Base-by-base conservation (phyloP, 495 filamentous ascomycete genomes). In the Letharia lupina region DNA sequence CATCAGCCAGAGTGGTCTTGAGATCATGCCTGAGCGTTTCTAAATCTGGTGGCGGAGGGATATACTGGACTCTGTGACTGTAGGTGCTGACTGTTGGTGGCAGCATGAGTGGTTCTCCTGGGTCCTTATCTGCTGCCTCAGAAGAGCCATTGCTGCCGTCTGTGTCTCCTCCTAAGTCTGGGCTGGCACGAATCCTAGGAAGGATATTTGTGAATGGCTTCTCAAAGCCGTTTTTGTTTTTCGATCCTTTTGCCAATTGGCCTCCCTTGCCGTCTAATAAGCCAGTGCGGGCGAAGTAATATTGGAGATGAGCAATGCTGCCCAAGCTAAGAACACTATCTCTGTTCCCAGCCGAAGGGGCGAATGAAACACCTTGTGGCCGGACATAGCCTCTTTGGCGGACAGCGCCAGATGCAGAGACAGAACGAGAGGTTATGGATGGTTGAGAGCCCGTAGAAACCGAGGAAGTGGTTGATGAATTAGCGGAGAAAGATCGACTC, bases 61-160 rank as follows among this genome's bases (percentile, higher is more conserved):
- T 82, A 60, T 88, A 87, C 68, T 92, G 93, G 42, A 89, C 87
- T 69, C 90, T 89, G 69, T 92, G 87, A 68, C 88, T 94, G 75
- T 98, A 98, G 11, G 95, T 98, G 79, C 92, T 96, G 12, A 91
- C 91, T 0, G 94, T 98, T 5, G 94, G 94, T 8, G 94, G 94
- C 18, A 96, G 86, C 87, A 98, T 93, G 48, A 85, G 78, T 37
- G 82, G 79, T 23, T 88, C 85, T 1, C 85, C 80, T 45, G 83
- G 83, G 44, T 87, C 82, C 1, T 83, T 83, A n/a, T 82, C 81
- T 23, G 70, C 73, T 28, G 80, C 81, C 2, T 75, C 77, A 7
- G 71, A 73, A 39, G 81, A 77, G 7, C 81, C 77, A 58, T 84
- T 40, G 84, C 76, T 12, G 86, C 89, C 80, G 78, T 91, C 75